Evolutionary conservation across 768 basidiomycete species (phyloP).

Genomic region (Serpula lacrymans): DNA sequence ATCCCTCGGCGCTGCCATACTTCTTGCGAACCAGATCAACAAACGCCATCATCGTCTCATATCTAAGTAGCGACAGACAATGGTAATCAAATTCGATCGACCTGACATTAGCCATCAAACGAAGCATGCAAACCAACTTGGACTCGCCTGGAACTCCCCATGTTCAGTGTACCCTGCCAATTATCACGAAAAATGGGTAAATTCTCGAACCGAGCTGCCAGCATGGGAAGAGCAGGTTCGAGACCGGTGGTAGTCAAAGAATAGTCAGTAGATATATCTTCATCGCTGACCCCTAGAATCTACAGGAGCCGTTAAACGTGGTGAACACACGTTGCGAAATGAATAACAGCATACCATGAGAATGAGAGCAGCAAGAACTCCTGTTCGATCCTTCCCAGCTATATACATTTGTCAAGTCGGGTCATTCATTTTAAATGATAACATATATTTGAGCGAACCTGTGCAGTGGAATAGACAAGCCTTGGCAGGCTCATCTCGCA

Average conservation of each 20-base stretch:
- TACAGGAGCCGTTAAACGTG: neutral
- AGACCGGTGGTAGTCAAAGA: slow-evolving; percentile 36
- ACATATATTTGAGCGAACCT: slow-evolving; percentile 18
- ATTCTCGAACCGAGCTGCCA: slow-evolving; percentile 30
- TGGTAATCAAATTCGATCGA: neutral
- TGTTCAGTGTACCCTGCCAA: slow-evolving; percentile 31
- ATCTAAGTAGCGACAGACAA: no score
- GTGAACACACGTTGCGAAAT: neutral
- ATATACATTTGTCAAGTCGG: slow-evolving; percentile 1
- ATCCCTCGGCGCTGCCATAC: slow-evolving; percentile 36
- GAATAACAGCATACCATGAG: slow-evolving; percentile 23
- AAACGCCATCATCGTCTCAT: slow-evolving; percentile 32
- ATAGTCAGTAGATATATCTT: slow-evolving; percentile 39
- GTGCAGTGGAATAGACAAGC: slow-evolving; percentile 43
- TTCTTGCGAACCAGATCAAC: slow-evolving; percentile 30
- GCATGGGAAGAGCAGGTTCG: slow-evolving; percentile 26
- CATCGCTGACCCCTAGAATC: slow-evolving; percentile 39
- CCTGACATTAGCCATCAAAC: neutral
- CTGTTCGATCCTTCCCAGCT: slow-evolving; percentile 46
- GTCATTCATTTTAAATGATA: no score
- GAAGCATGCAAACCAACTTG: neutral
- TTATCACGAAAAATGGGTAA: slow-evolving; percentile 29
- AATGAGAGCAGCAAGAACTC: slow-evolving; percentile 34
- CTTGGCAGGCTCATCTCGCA: slow-evolving; percentile 35
- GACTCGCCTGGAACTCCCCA: slow-evolving; percentile 32